These are phyloP conservation scores for Liquidambar formosana DNA, from an alignment of 164 flowering plant species.

Conservation along the genomic window DNA sequence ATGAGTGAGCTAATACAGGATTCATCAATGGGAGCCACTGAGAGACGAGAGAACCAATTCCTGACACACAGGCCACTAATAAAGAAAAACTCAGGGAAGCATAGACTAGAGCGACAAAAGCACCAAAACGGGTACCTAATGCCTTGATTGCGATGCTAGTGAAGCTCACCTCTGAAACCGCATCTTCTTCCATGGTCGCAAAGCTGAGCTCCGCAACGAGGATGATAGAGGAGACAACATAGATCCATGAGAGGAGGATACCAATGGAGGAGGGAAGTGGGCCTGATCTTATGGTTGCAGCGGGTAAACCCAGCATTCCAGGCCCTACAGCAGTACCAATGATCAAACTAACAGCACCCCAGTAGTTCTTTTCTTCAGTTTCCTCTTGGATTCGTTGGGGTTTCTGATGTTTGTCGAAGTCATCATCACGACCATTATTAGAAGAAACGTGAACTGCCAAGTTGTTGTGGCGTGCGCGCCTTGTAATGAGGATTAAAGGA, in stretches of 20 bases:
- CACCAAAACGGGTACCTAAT: conserved; percentile 44
- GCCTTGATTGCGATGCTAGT: conserved; percentile 57
- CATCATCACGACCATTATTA: background rate
- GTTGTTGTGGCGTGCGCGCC: no score
- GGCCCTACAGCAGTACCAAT: conserved; percentile 80
- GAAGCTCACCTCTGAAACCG: conserved; percentile 63
- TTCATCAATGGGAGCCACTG: conserved; percentile 55
- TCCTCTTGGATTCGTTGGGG: conserved; percentile 2
- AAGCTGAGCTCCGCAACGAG: conserved; percentile 76
- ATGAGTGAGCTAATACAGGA: conserved; percentile 35
- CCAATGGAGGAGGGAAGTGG: conserved; percentile 61
- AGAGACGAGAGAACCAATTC: conserved; percentile 57
- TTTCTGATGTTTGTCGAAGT: background rate
- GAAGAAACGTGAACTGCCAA: no score
- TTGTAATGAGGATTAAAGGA: no score
- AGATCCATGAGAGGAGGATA: conserved; percentile 62
- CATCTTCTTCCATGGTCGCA: conserved; percentile 69
- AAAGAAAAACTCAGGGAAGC: conserved; percentile 57
- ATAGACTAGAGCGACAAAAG: conserved; percentile 56
- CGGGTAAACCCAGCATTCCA: conserved; percentile 70
- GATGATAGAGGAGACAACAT: conserved; percentile 61
- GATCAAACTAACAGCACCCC: conserved; percentile 71
- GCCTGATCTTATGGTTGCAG: conserved; percentile 62
- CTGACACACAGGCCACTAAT: conserved; percentile 68
- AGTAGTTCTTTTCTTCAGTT: conserved; percentile 44